Conservation (phyloP, 2,329 filamentous ascomycete genomes). For the Fusarium neocosmosporiellum region DNA sequence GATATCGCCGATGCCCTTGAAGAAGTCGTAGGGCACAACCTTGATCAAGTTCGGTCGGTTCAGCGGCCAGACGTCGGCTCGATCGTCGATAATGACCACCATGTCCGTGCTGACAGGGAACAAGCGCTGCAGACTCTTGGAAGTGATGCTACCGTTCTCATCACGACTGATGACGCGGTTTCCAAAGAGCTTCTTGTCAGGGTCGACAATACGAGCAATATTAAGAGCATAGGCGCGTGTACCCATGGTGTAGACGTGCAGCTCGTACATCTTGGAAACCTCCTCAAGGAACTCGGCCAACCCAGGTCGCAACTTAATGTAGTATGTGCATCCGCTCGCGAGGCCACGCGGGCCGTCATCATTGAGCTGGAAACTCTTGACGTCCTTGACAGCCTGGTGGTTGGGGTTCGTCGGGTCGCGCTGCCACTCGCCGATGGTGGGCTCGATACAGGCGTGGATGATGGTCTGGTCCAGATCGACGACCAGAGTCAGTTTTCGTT, state of each 20-base stretch:
- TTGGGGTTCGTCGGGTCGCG: constrained; percentile 89
- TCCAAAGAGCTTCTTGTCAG: constrained; percentile 87
- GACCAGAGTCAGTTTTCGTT: constrained; percentile 89
- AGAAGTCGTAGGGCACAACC: constrained; percentile 96
- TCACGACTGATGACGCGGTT: constrained; percentile 96
- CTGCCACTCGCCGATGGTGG: constrained; percentile 96
- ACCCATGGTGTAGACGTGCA: constrained; percentile 99
- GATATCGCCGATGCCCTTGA: constrained; percentile 97
- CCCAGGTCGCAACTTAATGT: constrained; percentile 96
- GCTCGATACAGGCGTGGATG: constrained; percentile 97
- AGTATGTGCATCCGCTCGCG: constrained; percentile 87
- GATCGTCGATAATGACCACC: constrained; percentile 98
- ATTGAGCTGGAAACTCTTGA: constrained; percentile 86
- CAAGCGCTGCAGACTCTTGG: constrained; percentile 88
- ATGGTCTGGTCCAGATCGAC: constrained; percentile 99
- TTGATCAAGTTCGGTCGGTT: constrained; percentile 95
- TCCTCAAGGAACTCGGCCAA: constrained; percentile 82
- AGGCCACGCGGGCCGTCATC: constrained; percentile 83
- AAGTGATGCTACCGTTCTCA: constrained; percentile 92
- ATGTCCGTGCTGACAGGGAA: constrained; percentile 98
- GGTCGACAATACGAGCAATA: constrained; percentile 93
- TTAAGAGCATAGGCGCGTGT: constrained; percentile 95
- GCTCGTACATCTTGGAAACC: constrained; percentile 85
- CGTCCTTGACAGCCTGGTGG: constrained; percentile 88
- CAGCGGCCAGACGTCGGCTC: constrained; percentile 92